Evolutionary conservation across 176 grass and related monocot genomes (phyloP).

Genomic region (Oryza punctata): DNA sequence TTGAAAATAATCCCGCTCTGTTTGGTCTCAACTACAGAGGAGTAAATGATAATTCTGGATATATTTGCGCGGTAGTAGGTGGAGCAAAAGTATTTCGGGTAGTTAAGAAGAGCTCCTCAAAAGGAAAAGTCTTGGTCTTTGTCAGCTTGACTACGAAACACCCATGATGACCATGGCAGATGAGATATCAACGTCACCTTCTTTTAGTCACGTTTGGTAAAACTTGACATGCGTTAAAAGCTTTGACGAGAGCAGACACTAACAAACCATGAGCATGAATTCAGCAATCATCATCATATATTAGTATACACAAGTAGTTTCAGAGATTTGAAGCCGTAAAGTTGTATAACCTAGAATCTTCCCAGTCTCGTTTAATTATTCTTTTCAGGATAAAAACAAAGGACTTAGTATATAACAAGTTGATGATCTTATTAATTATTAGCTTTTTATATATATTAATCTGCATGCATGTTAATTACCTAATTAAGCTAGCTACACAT

Average conservation of each 20-base stretch:
- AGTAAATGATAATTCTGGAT: background rate
- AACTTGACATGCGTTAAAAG: background rate
- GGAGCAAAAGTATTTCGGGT: conserved; percentile 20
- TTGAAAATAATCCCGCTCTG: background rate
- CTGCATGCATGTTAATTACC: background rate
- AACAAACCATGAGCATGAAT: background rate
- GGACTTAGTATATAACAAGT: background rate
- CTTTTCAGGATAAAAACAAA: background rate
- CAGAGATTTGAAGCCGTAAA: background rate
- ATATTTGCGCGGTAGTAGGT: conserved; percentile 5
- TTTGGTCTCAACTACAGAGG: conserved; percentile 5
- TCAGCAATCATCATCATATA: no score
- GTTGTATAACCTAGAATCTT: background rate
- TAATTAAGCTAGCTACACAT: no score
- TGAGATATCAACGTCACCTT: conserved; percentile 31
- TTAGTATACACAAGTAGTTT: no score
- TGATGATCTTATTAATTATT: background rate
- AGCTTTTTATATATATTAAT: background rate
- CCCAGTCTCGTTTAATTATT: background rate
- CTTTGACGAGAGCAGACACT: background rate
- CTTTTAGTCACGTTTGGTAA: conserved; percentile 41
- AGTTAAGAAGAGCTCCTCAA: background rate
- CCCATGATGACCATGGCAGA: background rate
- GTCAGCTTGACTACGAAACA: conserved; percentile 18
- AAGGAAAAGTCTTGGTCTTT: conserved; percentile 7